These are phyloP conservation scores for Desmodesmus armatus DNA, from an alignment of 139 green algal species.

Conservation along the genomic window DNA sequence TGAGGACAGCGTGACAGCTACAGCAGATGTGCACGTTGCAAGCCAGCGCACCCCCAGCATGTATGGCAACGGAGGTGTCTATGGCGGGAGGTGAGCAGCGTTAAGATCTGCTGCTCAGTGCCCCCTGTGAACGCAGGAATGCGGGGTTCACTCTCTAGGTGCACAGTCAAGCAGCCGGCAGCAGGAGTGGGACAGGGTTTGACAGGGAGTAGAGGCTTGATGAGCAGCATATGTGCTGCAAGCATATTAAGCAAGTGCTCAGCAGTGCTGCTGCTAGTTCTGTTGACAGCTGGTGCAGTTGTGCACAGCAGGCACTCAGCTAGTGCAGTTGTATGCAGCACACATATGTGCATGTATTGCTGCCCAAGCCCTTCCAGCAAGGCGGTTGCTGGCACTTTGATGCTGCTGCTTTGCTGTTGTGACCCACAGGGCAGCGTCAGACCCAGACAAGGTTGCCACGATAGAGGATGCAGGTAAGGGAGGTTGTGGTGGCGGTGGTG, in stretches of 20 bases:
- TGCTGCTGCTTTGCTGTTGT: background rate
- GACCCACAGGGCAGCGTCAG: background rate
- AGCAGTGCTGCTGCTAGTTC: background rate
- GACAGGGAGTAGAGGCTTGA: too few relatives aligned
- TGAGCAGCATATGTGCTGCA: too few relatives aligned
- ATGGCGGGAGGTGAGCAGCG: too few relatives aligned
- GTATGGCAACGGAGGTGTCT: too few relatives aligned
- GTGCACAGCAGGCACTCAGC: background rate
- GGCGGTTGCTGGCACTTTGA: too few relatives aligned
- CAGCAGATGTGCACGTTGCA: slow-evolving; percentile 7
- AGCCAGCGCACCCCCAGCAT: background rate
- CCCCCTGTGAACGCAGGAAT: too few relatives aligned
- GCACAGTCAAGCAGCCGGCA: background rate
- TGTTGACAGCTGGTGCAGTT: background rate
- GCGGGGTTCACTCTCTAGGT: background rate
- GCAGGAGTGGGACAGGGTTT: background rate
- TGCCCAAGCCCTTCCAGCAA: background rate
- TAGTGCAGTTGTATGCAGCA: background rate
- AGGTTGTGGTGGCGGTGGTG: too few relatives aligned
- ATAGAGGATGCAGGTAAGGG: slow-evolving; percentile 44
- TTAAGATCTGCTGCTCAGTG: too few relatives aligned
- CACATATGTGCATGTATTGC: background rate
- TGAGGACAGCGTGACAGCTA: slow-evolving; percentile 1
- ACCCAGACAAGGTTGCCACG: background rate
- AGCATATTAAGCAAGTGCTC: background rate